Evolutionary conservation across 2,329 filamentous ascomycete species (phyloP).

Genomic region (Calonectria multiphialidica): DNA sequence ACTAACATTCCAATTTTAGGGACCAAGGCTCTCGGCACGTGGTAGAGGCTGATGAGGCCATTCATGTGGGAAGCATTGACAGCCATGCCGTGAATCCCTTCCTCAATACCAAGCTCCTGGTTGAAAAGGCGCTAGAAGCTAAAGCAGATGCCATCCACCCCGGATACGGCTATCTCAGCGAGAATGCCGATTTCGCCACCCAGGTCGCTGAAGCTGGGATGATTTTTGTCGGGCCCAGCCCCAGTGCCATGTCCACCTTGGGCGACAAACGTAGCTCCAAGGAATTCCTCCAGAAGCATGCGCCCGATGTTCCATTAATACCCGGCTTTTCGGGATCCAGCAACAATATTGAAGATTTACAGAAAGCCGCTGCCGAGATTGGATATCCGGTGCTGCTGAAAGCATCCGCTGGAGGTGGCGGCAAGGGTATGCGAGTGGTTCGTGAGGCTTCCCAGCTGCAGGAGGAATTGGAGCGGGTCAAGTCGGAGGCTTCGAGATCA

Average conservation of each 20-base stretch:
- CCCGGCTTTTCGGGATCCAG: slow-evolving; percentile 27
- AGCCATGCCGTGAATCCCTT: slow-evolving; percentile 23
- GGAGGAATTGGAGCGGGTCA: slow-evolving; percentile 39
- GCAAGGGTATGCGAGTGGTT: slow-evolving; percentile 52
- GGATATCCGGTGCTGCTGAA: slow-evolving; percentile 57
- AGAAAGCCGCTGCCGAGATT: slow-evolving; percentile 27
- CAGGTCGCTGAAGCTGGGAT: slow-evolving; percentile 65
- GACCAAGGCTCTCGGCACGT: slow-evolving; percentile 28
- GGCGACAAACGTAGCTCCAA: slow-evolving; percentile 38
- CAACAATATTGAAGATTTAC: slow-evolving; percentile 19
- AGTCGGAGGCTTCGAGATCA: slow-evolving; percentile 49
- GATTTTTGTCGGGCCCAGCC: slow-evolving; percentile 67
- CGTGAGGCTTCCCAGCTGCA: slow-evolving; percentile 32
- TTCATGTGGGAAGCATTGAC: slow-evolving; percentile 29
- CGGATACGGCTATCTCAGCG: slow-evolving; percentile 36
- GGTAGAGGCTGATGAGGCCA: slow-evolving; percentile 31
- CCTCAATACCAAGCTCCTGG: slow-evolving; percentile 21
- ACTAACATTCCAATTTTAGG: slow-evolving; percentile 7
- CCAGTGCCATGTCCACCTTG: slow-evolving; percentile 51
- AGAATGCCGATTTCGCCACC: slow-evolving; percentile 68
- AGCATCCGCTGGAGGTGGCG: slow-evolving; percentile 56
- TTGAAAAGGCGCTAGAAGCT: slow-evolving; percentile 36
- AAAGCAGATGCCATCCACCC: slow-evolving; percentile 44
- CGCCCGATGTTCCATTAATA: slow-evolving; percentile 31
- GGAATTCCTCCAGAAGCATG: slow-evolving; percentile 29